Percentiles rank a stretch among this genome's conserved stretches.
Conservation (phyloP, 75 land plant species). For the Isoetes taiwanensis region DNA sequence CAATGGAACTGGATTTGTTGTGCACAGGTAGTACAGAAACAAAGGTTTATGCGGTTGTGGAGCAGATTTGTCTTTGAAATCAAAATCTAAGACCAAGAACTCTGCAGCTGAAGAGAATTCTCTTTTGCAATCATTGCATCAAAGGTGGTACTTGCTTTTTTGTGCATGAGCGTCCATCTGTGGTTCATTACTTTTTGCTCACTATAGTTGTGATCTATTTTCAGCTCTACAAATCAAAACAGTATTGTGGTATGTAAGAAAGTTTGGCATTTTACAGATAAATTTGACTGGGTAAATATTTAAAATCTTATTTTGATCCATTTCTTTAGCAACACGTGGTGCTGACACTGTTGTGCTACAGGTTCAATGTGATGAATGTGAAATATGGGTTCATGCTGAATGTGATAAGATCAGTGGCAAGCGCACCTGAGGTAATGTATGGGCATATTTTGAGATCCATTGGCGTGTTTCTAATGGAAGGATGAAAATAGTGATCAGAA, state of each 20-base stretch:
- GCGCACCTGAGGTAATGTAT: constrained; percentile 67
- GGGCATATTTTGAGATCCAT: too few relatives aligned
- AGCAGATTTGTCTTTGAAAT: constrained; percentile 10
- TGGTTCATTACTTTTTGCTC: background rate
- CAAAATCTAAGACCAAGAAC: too few relatives aligned
- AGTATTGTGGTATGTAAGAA: constrained; percentile 94
- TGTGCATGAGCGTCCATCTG: background rate
- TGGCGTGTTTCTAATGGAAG: too few relatives aligned
- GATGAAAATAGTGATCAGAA: too few relatives aligned
- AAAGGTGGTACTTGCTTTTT: constrained; percentile 6
- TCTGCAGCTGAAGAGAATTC: constrained; percentile 9
- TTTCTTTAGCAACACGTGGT: too few relatives aligned
- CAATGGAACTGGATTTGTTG: background rate
- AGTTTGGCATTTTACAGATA: constrained; percentile 75
- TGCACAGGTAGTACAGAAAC: background rate
- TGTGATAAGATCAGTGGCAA: constrained; percentile 69
- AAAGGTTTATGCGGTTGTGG: constrained; percentile 14
- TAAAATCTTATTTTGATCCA: too few relatives aligned
- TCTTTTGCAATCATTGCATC: constrained; percentile 16
- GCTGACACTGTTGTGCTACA: too few relatives aligned
- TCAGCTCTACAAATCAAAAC: constrained; percentile 64
- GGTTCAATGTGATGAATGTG: constrained; percentile 77
- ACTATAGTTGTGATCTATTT: background rate
- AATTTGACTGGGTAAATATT: constrained; percentile 64
- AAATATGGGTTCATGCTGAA: constrained; percentile 92